These are phyloP conservation scores for Linum lewisii DNA, from an alignment of 345 rosid species.

Conservation along the genomic window DNA sequence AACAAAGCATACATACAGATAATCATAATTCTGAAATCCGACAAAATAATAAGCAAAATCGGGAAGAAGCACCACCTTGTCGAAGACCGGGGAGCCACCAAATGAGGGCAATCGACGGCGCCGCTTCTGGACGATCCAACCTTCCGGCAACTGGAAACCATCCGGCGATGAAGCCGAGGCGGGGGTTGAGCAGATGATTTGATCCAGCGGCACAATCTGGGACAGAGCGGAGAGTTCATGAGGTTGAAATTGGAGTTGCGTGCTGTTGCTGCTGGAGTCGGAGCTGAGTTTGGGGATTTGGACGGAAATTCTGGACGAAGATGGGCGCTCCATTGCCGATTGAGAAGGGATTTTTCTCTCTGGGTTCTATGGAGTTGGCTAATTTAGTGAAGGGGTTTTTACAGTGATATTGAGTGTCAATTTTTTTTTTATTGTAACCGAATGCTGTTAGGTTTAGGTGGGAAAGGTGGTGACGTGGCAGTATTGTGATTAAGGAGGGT, in stretches of 20 bases:
- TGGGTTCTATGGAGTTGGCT: too few species aligned
- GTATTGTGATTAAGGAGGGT: too few species aligned
- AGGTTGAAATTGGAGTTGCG: neutral
- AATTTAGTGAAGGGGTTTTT: too few species aligned
- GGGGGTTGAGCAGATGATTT: neutral
- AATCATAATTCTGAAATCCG: too few species aligned
- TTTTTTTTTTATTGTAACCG: too few species aligned
- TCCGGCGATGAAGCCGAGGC: neutral
- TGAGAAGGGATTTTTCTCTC: neutral
- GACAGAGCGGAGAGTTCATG: neutral
- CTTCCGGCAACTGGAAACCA: constrained; percentile 9
- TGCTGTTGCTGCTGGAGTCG: neutral
- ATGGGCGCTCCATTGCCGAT: neutral
- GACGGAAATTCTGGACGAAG: neutral
- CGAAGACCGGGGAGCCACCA: constrained; percentile 6
- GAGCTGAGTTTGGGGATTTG: neutral
- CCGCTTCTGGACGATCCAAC: constrained; percentile 31
- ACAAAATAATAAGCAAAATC: too few species aligned
- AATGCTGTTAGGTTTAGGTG: too few species aligned
- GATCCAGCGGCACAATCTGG: neutral
- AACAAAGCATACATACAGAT: too few species aligned
- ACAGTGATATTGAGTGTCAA: too few species aligned
- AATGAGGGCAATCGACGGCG: constrained; percentile 19
- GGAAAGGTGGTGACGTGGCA: too few species aligned
- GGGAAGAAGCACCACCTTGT: constrained; percentile 5